Base-by-base conservation (phyloP, 257 asterid genomes). In the Plectranthus barbatus region DNA sequence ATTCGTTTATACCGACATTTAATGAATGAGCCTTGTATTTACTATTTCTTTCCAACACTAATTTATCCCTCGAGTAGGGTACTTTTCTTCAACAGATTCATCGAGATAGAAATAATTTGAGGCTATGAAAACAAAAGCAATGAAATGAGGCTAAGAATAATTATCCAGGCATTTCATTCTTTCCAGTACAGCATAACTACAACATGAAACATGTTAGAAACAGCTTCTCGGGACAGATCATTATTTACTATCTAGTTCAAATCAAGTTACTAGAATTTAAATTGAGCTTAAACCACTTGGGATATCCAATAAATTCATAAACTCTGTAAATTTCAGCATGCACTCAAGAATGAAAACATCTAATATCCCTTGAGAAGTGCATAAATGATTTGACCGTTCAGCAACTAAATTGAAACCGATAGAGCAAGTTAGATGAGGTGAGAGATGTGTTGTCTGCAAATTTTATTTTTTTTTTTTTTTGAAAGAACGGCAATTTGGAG, bases 1-100 rank as follows among this genome's bases (percentile, higher is more conserved):
- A 75, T 79, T 60, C 64, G 23, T 47, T 67, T 52, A 65, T 31
- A 3, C 6, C 80, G 65, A 69, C 59, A 58, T 13, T 12, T 49
- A 36, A 67, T 68, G 56, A 45, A 39, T 17, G 50, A 66, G 62
- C 26, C 67, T 29, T 44, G 14, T n/a, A 55, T 49, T 54, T 48
- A 55, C 46, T 14, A 13, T 10, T 34, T 15, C 33, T 15, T 60
- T 40, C 5, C 59, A 21, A 53, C 61, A 50, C 36, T 60, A 10
- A 50, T 20, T 23, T 39, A 40, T 18, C 26, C 62, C 47, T 26
- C 55, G 47, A 47, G 34, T 48, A 24, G 60, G 23, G 41, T 39
- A 40, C 11, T 31, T 52, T 58, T 37, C 36, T 56, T 69, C 49
- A 14, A 47, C 51, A 45, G 42, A 13, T 33, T 50, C 20, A 54